Percentiles rank a stretch among this genome's conserved stretches.
Conservation (phyloP, 1,284 basidiomycete genomes). For the Porodaedalea pini region DNA sequence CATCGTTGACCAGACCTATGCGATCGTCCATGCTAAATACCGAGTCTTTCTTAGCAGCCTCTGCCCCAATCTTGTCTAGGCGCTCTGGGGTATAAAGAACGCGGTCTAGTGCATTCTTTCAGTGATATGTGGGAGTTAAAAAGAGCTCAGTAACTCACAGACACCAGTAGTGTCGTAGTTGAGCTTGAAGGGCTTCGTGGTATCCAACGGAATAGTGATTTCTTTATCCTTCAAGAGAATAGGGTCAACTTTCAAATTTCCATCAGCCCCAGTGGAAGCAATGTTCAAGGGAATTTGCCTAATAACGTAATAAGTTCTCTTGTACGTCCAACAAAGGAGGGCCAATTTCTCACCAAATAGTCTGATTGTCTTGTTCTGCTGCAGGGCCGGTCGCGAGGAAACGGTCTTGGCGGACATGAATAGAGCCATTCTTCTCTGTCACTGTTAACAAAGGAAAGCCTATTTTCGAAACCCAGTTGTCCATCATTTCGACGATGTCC, state of each 20-base stretch:
- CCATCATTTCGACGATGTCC: conserved; percentile 83
- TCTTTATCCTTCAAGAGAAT: conserved; percentile 72
- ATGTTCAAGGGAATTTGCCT: conserved; percentile 83
- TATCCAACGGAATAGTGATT: conserved; percentile 65
- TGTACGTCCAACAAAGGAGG: not conserved
- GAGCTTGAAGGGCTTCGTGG: conserved; percentile 75
- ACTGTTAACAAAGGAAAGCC: conserved; percentile 90
- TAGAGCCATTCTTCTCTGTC: conserved; percentile 68
- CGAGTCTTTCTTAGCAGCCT: conserved; percentile 65
- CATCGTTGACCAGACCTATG: conserved; percentile 82
- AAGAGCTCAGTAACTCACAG: conserved; percentile 49
- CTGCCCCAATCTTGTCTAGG: conserved; percentile 73
- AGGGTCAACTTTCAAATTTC: conserved; percentile 61
- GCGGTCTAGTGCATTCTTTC: conserved; percentile 52
- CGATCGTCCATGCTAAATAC: conserved; percentile 82
- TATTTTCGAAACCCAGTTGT: conserved; percentile 89
- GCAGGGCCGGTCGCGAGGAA: conserved; percentile 87
- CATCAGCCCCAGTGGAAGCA: conserved; percentile 57
- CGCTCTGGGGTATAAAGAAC: conserved; percentile 85
- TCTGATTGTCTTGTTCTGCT: conserved; percentile 83
- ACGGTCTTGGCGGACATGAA: conserved; percentile 84
- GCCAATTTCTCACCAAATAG: conserved; percentile 73
- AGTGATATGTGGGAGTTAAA: not conserved
- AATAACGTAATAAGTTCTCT: not conserved
- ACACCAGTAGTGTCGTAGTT: conserved; percentile 90